Percentiles rank a stretch among this genome's conserved stretches.
phyloP scores from a whole-genome alignment of 2,329 filamentous ascomycete genomes.

The Myriangium duriaei region DNA sequence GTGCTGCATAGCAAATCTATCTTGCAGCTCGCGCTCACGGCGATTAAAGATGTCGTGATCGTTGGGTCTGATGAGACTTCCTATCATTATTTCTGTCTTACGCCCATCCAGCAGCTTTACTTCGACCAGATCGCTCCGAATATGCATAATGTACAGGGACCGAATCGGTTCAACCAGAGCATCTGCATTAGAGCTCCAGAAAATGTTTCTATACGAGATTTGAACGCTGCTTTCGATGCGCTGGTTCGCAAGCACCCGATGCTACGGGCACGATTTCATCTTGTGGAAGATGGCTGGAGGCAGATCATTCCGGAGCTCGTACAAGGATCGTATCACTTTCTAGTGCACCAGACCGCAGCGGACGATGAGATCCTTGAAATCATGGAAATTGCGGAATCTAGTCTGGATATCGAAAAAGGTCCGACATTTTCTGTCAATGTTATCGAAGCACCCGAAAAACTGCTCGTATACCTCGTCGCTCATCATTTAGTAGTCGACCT shows the following conservation, averaged over 20 bases:
- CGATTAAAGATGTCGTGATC: not conserved
- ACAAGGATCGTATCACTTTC: not conserved
- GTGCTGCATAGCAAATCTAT: not conserved
- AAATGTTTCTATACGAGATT: not conserved
- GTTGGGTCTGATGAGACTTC: not conserved
- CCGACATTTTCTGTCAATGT: conserved; percentile 32
- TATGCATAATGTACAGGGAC: not conserved
- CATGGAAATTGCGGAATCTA: conserved; percentile 7
- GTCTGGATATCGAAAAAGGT: conserved; percentile 22
- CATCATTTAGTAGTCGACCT: conserved; percentile 27
- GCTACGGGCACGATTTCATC: conserved; percentile 27
- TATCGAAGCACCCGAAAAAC: conserved; percentile 22
- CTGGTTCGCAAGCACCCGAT: conserved; percentile 28
- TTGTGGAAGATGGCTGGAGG: conserved; percentile 21
- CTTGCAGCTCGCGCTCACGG: not conserved
- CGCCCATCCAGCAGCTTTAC: conserved; percentile 9
- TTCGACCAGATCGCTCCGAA: not conserved
- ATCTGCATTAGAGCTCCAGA: conserved; percentile 4
- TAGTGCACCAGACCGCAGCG: too few relatives aligned
- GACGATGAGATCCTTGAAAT: conserved; percentile 19
- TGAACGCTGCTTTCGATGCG: conserved; percentile 15
- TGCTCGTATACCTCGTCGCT: conserved; percentile 24
- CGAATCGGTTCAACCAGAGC: conserved; percentile 11
- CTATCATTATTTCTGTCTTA: not conserved
- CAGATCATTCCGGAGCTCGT: conserved; percentile 21